Evolutionary conservation across 75 land plant species (phyloP).

Genomic region (Isoetes taiwanensis): DNA sequence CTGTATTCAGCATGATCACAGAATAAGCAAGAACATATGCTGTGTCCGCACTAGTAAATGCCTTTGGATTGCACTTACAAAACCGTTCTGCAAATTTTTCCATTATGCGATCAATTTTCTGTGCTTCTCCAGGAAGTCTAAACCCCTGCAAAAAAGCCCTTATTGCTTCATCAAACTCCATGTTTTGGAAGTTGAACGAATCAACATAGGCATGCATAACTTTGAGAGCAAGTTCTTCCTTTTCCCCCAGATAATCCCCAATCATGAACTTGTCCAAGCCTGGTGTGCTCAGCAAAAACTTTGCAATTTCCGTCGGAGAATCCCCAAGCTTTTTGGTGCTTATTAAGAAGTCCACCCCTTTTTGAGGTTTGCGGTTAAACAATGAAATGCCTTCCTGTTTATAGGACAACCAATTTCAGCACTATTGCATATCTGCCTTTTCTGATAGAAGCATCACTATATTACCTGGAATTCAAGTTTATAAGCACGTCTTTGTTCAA

Average conservation of each 20-base stretch:
- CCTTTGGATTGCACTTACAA: constrained; percentile 94
- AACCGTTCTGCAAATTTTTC: constrained; percentile 97
- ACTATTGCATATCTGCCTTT: neutral
- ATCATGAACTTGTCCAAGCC: constrained; percentile 87
- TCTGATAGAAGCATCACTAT: neutral
- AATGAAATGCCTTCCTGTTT: constrained; percentile 92
- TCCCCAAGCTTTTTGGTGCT: constrained; percentile 81
- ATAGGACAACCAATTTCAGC: constrained; percentile 4
- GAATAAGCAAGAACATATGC: constrained; percentile 98
- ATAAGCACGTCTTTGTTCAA: constrained; percentile 96
- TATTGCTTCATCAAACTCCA: constrained; percentile 95
- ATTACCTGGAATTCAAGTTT: constrained; percentile 95
- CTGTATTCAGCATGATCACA: constrained; percentile 95
- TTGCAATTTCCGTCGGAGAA: constrained; percentile 84
- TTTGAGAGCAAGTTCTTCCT: constrained; percentile 75
- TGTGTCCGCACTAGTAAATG: constrained; percentile 92
- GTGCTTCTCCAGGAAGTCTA: constrained; percentile 98
- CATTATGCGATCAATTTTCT: constrained; percentile 97
- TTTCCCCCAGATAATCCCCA: constrained; percentile 96
- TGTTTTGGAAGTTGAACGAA: constrained; percentile 83
- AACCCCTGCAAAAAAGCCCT: constrained; percentile 75
- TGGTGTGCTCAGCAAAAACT: constrained; percentile 67
- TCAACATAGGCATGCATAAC: constrained; percentile 99
- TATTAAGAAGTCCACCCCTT: constrained; percentile 89
- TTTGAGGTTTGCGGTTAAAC: constrained; percentile 90